Conservation (phyloP, 2,329 filamentous ascomycete genomes). For the Fulvia fulva region DNA sequence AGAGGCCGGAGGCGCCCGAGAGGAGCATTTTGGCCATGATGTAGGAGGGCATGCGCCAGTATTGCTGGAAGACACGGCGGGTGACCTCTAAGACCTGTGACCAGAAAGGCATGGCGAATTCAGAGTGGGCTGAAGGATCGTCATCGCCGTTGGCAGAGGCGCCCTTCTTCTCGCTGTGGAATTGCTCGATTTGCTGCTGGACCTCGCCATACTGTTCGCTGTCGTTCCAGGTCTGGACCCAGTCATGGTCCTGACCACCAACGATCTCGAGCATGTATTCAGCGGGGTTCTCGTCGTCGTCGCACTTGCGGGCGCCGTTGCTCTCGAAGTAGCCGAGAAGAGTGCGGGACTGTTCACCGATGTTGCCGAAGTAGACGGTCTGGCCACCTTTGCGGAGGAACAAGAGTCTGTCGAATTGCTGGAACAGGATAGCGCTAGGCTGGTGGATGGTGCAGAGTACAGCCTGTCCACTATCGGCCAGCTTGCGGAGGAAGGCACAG, state of each 20-base stretch:
- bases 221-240: constrained; percentile 40
- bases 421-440: constrained; percentile 43
- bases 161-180: constrained; percentile 36
- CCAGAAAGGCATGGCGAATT: constrained; percentile 44
- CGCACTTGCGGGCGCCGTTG: constrained; percentile 59
- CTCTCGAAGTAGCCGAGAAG: constrained; percentile 55
- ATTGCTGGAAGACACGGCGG: constrained; percentile 42
- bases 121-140: constrained; percentile 35
- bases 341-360: constrained; percentile 40
- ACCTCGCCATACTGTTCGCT: constrained; percentile 31
- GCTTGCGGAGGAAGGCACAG: constrained; percentile 57
- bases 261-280: constrained; percentile 67
- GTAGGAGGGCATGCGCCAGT: constrained; percentile 44
- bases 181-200: constrained; percentile 37
- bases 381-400: constrained; percentile 43
- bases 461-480: constrained; percentile 49
- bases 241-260: constrained; percentile 37
- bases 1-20: constrained; percentile 47
- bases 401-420: constrained; percentile 44
- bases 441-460: constrained; percentile 49
- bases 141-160: constrained; percentile 27
- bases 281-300: constrained; percentile 61
- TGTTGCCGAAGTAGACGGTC: constrained; percentile 47
- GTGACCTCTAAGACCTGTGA: constrained; percentile 37
- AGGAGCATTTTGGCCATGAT: constrained; percentile 57